These are phyloP conservation scores for Pelargonium citronellum DNA, from an alignment of 441 rosid species.

Conservation along the genomic window DNA sequence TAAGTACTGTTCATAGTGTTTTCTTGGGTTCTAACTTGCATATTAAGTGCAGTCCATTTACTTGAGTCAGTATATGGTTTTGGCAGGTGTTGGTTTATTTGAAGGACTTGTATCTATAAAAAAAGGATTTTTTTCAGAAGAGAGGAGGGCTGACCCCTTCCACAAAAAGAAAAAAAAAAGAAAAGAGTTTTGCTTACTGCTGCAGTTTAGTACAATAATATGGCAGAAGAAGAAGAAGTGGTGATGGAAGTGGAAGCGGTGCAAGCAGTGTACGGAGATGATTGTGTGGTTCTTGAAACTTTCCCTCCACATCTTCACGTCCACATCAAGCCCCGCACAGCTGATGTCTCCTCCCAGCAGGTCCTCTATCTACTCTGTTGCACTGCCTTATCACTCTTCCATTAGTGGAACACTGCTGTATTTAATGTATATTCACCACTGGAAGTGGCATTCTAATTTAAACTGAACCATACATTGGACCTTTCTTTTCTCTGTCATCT, in stretches of 20 bases:
- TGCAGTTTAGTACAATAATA: constrained; percentile 13
- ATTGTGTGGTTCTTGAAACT: constrained; percentile 48
- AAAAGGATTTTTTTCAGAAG: not conserved
- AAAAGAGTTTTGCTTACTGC: not conserved
- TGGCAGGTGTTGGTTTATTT: not conserved
- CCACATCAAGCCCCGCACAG: constrained; percentile 69
- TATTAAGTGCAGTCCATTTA: not conserved
- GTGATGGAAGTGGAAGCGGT: constrained; percentile 71
- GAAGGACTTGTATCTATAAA: not conserved
- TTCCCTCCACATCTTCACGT: constrained; percentile 68
- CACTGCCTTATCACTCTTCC: not conserved
- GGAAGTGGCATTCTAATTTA: not conserved
- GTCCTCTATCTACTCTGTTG: constrained; percentile 23
- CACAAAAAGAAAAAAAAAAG: not conserved
- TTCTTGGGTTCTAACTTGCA: not conserved
- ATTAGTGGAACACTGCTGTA: not conserved
- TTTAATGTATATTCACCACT: not conserved
- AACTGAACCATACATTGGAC: not conserved
- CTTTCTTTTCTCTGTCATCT: not conserved
- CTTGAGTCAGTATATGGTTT: not conserved
- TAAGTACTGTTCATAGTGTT: not conserved
- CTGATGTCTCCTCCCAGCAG: constrained; percentile 86
- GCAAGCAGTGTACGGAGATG: constrained; percentile 64
- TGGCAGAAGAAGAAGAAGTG: constrained; percentile 57
- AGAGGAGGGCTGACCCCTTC: not conserved